Evolutionary conservation across 1,284 basidiomycete species (phyloP).

Genomic region (Trametes polyzona): DNA sequence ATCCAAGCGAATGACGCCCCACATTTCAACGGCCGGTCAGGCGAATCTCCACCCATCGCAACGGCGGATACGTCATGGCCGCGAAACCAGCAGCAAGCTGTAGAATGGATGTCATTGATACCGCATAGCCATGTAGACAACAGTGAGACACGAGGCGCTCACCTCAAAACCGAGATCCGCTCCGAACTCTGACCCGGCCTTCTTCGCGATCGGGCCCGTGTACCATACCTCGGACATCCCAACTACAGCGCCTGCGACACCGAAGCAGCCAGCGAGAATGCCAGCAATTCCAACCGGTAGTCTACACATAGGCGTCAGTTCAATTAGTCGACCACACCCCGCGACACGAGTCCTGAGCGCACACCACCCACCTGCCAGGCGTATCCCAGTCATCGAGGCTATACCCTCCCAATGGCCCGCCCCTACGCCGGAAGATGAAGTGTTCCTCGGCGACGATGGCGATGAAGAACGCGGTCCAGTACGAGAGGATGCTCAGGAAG

Average conservation of each 20-base stretch:
- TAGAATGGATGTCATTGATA: not conserved
- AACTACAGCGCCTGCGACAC: constrained; percentile 50
- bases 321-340: too few species aligned
- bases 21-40: too few species aligned
- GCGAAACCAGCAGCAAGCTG: constrained; percentile 50
- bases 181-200: constrained; percentile 47
- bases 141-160: constrained; percentile 1
- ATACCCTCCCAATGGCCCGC: constrained; percentile 52
- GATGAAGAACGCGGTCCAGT: constrained; percentile 67
- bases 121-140: too few species aligned
- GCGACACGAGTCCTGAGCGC: too few species aligned
- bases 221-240: constrained; percentile 60
- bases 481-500: constrained; percentile 60
- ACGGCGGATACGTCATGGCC: constrained; percentile 44
- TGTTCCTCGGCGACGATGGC: constrained; percentile 63
- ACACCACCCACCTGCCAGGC: constrained; percentile 41
- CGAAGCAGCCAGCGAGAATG: constrained; percentile 49
- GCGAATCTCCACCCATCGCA: constrained; percentile 50
- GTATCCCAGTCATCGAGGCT: constrained; percentile 59
- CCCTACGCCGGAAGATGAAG: constrained; percentile 53
- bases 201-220: constrained; percentile 51
- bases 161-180: constrained; percentile 66
- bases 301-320: constrained; percentile 27
- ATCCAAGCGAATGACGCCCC: too few species aligned
- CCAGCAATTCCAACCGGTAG: constrained; percentile 63